Base-by-base conservation (phyloP, 768 basidiomycete genomes). In the Tylopilus sp. region DNA sequence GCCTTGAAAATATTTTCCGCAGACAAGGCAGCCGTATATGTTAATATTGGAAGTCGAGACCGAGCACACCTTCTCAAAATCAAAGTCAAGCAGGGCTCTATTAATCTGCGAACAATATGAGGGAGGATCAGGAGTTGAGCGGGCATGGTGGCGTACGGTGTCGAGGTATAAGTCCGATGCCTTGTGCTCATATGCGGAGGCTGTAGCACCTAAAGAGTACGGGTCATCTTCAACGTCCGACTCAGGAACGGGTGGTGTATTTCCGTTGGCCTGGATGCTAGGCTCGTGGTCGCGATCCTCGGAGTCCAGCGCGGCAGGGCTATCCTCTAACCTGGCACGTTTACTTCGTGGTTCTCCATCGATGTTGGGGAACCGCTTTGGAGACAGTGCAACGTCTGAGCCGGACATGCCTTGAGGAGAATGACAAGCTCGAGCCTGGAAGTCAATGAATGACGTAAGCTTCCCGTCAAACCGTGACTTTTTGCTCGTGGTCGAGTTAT, bases 1-100 rank as follows among this genome's bases (percentile, higher is more conserved):
- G 24, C 97, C 97, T 78, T 98, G 96, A 67, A 97, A 98, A 71
- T 98, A 99, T 75, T 97, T 98, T 50, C 97, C 97, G 68, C 92
- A 95, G 16, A 98, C 95, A 48, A 99, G 83, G 68, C 97, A 99
- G 30, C 92, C 93, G 66, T 99, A 99, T 57, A 89, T 89, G 72
- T 99, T 97, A 78, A 97, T 94, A 72, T 98, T 96, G 37, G 91
- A 89, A 50, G 92, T 78, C 31, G 92, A 97, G 47, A 98, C 92
- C 10, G 96, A 98, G 78, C 97, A 99, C 25, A 98, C 83, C 78
- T 96, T 94, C 75, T 99, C 97, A 63, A 99, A 99, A 74, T 99
- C 97, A 73, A 99, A 99, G 72, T 99, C 97, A 52, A 99, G 83
- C 41, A 84, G 78, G 43, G 81, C 83, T 56, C 97, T 82, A 69